Conservation (phyloP, 2,329 filamentous ascomycete genomes). For the Fusarium fracticaudum region DNA sequence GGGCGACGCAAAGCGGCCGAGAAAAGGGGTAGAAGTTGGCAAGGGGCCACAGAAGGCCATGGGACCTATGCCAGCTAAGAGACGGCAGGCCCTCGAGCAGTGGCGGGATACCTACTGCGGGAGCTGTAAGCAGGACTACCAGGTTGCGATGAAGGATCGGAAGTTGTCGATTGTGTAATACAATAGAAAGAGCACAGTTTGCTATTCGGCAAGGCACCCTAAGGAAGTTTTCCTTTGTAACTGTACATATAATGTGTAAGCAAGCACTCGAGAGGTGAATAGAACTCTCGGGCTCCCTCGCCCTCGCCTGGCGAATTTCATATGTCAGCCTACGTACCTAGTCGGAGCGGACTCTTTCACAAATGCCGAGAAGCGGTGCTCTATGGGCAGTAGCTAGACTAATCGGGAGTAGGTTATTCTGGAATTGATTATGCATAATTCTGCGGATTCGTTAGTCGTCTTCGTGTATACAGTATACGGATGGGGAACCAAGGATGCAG, state of each 20-base stretch:
- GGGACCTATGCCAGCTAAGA: slow-evolving; percentile 43
- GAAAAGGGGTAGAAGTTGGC: slow-evolving; percentile 22
- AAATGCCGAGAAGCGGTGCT: not conserved
- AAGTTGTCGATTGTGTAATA: slow-evolving; percentile 36
- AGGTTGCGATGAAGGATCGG: slow-evolving; percentile 45
- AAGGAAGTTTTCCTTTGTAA: not conserved
- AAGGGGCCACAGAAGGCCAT: slow-evolving; percentile 47
- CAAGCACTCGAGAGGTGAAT: slow-evolving; percentile 8
- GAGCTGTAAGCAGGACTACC: slow-evolving; percentile 61
- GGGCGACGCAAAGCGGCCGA: slow-evolving; percentile 23
- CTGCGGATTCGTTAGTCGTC: not conserved
- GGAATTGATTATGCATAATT: slow-evolving; percentile 21
- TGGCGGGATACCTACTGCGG: slow-evolving; percentile 67
- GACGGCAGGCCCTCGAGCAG: slow-evolving; percentile 51
- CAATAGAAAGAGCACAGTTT: not conserved
- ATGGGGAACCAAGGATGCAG: not conserved
- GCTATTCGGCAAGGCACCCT: not conserved
- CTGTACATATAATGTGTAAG: not conserved
- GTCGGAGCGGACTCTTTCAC: not conserved
- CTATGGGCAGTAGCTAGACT: not conserved
- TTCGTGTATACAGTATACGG: not conserved
- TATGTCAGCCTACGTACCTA: not conserved
- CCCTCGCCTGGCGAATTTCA: not conserved
- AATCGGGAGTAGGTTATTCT: slow-evolving; percentile 8
- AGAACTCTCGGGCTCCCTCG: slow-evolving; percentile 1